Base-by-base conservation (phyloP, 2,329 filamentous ascomycete species). In the Madurella fahalii region DNA sequence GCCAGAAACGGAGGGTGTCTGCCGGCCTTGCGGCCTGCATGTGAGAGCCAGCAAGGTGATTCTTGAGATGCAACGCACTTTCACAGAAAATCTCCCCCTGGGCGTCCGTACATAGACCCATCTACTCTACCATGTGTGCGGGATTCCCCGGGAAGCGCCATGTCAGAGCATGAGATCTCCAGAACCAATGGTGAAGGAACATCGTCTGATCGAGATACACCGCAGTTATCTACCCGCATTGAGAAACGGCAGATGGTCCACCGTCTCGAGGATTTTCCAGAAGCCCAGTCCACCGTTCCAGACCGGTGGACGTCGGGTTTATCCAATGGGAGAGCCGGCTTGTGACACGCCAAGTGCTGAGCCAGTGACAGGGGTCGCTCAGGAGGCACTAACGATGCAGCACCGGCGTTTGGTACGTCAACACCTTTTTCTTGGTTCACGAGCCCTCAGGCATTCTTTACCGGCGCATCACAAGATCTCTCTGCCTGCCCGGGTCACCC, bases 401-500 rank as follows among this genome's bases (percentile, higher is more conserved):
- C 46, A 50, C 42, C 31, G 47, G 7, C 25, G 7, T 25, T 25
- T 25, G 25, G 25, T 25, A 59, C 47, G 53, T 57, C 58, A 59
- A 56, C 58, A 52, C 49, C 55, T 48, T 53, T 53, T 50, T 48
- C 55, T 47, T 51, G 50, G 45, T 53, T 53, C 52, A 47, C 52
- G 52, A 58, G 34, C 52, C 48, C 47, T 51, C 47, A 53, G 41
- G 41, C 53, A 40, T 50, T 54, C 45, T 52, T 49, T 58, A 44
- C 57, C 34, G 45, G 58, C 58, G 52, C 56, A 62, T 62, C 59
- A 62, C 61, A 58, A 57, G 58, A 50, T 53, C 48, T 25, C 13
- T 17, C 30, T 34, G 44, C 39, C 39, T 32, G 17, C 37, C 31
- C 41, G 32, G 41, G 42, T 25, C 46, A 9, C 2, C 15, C 18